phyloP scores from a whole-genome alignment of 768 basidiomycete species.

The Coprinellus micaceus region DNA sequence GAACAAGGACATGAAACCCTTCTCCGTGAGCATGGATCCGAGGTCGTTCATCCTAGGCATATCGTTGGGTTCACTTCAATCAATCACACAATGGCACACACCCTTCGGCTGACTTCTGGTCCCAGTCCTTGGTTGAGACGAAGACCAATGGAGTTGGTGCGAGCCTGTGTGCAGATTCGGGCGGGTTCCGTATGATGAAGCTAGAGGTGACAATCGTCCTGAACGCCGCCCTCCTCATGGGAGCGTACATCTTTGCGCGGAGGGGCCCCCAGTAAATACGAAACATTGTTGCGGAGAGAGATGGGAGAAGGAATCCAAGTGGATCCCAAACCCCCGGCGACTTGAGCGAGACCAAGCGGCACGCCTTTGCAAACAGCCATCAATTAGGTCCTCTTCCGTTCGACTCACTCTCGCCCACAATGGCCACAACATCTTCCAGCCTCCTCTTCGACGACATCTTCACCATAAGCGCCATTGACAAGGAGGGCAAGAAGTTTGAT shows the following conservation, averaged over 20 bases:
- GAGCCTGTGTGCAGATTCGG: slow-evolving; percentile 40
- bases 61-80: background rate
- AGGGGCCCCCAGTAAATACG: slow-evolving; percentile 2
- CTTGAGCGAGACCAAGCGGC: background rate
- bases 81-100: slow-evolving; percentile 16
- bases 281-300: slow-evolving; percentile 9
- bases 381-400: background rate
- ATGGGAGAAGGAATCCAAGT: background rate
- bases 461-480: slow-evolving; percentile 77
- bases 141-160: slow-evolving; percentile 53
- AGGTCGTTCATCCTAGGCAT: slow-evolving; percentile 30
- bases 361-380: background rate
- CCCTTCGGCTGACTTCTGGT: slow-evolving; percentile 35
- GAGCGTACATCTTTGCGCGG: background rate
- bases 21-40: slow-evolving; percentile 39
- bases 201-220: slow-evolving; percentile 22
- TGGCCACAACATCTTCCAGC: slow-evolving; percentile 60
- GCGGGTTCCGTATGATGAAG: slow-evolving; percentile 35
- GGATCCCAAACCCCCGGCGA: background rate
- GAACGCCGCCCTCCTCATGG: slow-evolving; percentile 12
- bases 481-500: slow-evolving; percentile 97
- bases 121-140: slow-evolving; percentile 46
- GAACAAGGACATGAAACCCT: slow-evolving; percentile 48
- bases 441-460: slow-evolving; percentile 95
- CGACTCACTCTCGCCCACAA: slow-evolving; percentile 20